Percentiles rank a stretch among this genome's conserved stretches.
Conservation (phyloP, 225 moss, liverwort and hornwort species). For the Straminergon stramineum region DNA sequence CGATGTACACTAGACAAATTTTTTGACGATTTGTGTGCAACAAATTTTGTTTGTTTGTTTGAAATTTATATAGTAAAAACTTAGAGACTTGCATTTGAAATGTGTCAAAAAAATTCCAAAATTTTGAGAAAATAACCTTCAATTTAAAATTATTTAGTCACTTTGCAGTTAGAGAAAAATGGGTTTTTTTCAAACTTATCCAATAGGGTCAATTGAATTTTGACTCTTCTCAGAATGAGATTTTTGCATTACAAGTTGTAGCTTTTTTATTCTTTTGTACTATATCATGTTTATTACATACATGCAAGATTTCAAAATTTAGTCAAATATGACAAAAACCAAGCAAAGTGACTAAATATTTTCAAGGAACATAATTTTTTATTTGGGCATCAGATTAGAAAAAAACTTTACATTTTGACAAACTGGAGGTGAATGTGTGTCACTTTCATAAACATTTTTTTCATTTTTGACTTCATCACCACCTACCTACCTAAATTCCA, state of each 20-base stretch:
- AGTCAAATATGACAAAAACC: too few relatives aligned
- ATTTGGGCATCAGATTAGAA: rapidly evolving
- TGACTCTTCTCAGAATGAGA: neutral
- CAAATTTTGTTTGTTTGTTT: neutral
- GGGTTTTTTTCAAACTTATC: neutral
- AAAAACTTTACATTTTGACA: too few relatives aligned
- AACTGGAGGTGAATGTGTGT: neutral
- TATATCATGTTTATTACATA: neutral
- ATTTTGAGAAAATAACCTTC: neutral
- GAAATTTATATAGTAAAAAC: neutral
- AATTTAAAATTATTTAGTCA: too few relatives aligned
- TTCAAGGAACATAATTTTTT: neutral
- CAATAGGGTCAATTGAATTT: neutral
- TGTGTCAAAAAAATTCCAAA: too few relatives aligned
- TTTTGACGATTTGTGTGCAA: neutral
- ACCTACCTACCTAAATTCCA: neutral
- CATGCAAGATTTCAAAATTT: neutral
- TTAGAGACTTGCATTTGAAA: neutral
- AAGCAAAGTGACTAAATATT: too few relatives aligned
- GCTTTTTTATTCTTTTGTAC: neutral
- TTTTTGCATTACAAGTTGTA: neutral
- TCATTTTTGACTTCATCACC: neutral
- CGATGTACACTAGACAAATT: rapidly evolving
- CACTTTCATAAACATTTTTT: neutral
- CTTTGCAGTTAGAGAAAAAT: neutral